Conservation (phyloP, 352 stramenopile genomes). For the Saprolegnia diclina region DNA sequence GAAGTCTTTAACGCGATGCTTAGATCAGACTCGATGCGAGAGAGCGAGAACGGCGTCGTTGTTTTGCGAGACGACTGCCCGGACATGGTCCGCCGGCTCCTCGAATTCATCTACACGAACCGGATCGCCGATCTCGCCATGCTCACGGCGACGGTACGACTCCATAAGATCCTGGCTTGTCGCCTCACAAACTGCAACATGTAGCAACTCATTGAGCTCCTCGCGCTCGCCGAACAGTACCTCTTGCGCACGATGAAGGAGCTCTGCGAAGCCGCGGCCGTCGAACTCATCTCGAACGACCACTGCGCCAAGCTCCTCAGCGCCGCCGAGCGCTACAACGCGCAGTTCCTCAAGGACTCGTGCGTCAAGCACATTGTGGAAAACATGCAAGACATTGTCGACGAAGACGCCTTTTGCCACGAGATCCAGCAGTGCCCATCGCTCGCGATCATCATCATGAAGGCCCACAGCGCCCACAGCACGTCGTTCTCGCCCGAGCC, state of each 20-base stretch:
- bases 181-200: background rate
- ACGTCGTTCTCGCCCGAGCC: constrained; percentile 36
- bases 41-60: constrained; percentile 76
- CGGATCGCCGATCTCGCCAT: constrained; percentile 71
- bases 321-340: constrained; percentile 79
- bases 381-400: constrained; percentile 69
- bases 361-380: constrained; percentile 74
- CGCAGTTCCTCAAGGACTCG: constrained; percentile 74
- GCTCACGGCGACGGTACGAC: constrained; percentile 60
- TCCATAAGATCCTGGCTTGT: background rate
- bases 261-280: constrained; percentile 65
- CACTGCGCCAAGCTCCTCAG: constrained; percentile 75
- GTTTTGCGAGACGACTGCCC: constrained; percentile 70
- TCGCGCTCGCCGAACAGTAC: constrained; percentile 79
- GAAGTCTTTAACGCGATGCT: constrained; percentile 87
- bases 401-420: constrained; percentile 75
- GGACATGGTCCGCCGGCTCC: constrained; percentile 86
- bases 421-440: constrained; percentile 73
- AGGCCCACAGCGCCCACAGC: constrained; percentile 40
- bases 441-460: constrained; percentile 72
- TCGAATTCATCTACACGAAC: constrained; percentile 92
- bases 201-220: constrained; percentile 80
- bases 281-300: constrained; percentile 60
- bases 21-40: constrained; percentile 45
- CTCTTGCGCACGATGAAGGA: constrained; percentile 68